A percentile compares a stretch with the other conserved stretches of the same genome.
These are phyloP conservation scores for Uncinocarpus reesii DNA, from an alignment of 2,329 filamentous ascomycete genomes.

Conservation along the genomic window DNA sequence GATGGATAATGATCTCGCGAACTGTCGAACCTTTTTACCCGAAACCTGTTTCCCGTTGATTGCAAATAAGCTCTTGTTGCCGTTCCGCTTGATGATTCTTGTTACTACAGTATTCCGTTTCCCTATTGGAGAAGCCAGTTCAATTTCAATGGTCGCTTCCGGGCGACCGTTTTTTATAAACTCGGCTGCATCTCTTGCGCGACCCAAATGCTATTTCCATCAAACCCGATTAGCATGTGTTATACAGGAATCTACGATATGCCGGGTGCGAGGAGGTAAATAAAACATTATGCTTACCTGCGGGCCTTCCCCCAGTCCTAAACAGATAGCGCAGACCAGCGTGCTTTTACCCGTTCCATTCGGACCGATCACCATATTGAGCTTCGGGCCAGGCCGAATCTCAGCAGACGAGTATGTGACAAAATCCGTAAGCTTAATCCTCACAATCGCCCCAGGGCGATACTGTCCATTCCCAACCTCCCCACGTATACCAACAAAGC, in stretches of 20 bases:
- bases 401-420: slow-evolving; percentile 91
- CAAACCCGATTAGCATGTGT: neutral
- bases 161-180: slow-evolving; percentile 85
- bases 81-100: slow-evolving; percentile 68
- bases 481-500: neutral
- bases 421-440: slow-evolving; percentile 78
- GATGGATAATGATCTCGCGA: slow-evolving; percentile 67
- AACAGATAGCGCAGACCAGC: slow-evolving; percentile 87
- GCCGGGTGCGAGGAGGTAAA: too few relatives aligned
- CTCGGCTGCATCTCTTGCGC: slow-evolving; percentile 72
- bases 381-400: slow-evolving; percentile 77
- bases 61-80: slow-evolving; percentile 69
- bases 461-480: slow-evolving; percentile 19
- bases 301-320: slow-evolving; percentile 77
- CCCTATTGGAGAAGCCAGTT: slow-evolving; percentile 53
- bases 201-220: slow-evolving; percentile 56
- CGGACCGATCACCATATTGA: slow-evolving; percentile 99
- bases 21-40: slow-evolving; percentile 54
- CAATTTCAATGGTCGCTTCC: slow-evolving; percentile 77
- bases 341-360: slow-evolving; percentile 98
- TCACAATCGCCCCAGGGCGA: slow-evolving; percentile 75
- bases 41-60: slow-evolving; percentile 56
- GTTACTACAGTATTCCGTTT: slow-evolving; percentile 61
- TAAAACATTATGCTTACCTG: slow-evolving; percentile 44
- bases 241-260: neutral